These are phyloP conservation scores for Gelatoporia subvermispora DNA, from an alignment of 768 basidiomycete genomes.

Conservation along the genomic window DNA sequence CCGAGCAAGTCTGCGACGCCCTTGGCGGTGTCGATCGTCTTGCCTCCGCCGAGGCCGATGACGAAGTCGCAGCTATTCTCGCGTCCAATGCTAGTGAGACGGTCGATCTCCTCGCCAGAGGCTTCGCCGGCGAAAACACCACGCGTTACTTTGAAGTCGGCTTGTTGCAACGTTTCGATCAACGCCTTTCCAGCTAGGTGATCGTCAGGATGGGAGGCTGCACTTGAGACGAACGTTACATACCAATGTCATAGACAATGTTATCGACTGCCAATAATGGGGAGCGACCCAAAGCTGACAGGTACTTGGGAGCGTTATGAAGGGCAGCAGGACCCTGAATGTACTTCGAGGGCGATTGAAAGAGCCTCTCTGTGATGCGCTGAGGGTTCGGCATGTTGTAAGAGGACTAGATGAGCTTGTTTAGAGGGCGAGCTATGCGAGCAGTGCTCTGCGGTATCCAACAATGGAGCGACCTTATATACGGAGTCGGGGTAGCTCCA, in stretches of 20 bases:
- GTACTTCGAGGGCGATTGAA: slow-evolving; percentile 30
- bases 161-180: slow-evolving; percentile 15
- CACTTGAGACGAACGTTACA: neutral
- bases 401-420: neutral
- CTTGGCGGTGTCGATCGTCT: slow-evolving; percentile 27
- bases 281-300: slow-evolving; percentile 17
- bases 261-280: slow-evolving; percentile 24
- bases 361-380: slow-evolving; percentile 23
- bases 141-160: slow-evolving; percentile 20
- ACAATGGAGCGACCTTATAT: neutral
- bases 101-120: slow-evolving; percentile 23
- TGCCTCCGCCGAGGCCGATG: slow-evolving; percentile 28
- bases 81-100: slow-evolving; percentile 15
- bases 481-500: too few species aligned
- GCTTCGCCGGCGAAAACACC: slow-evolving; percentile 26
- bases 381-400: slow-evolving; percentile 17
- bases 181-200: slow-evolving; percentile 24
- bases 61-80: slow-evolving; percentile 21
- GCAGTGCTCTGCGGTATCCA: neutral
- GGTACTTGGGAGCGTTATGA: slow-evolving; percentile 25
- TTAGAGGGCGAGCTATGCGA: too few species aligned
- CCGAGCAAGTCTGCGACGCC: slow-evolving; percentile 23
- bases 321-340: slow-evolving; percentile 28
- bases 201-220: neutral
- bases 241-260: slow-evolving; percentile 25